Evolutionary conservation across 2,329 filamentous ascomycete genomes (phyloP), one percentile per base, ranked within the genome.

Genomic region (Exophiala xenobiotica): DNA sequence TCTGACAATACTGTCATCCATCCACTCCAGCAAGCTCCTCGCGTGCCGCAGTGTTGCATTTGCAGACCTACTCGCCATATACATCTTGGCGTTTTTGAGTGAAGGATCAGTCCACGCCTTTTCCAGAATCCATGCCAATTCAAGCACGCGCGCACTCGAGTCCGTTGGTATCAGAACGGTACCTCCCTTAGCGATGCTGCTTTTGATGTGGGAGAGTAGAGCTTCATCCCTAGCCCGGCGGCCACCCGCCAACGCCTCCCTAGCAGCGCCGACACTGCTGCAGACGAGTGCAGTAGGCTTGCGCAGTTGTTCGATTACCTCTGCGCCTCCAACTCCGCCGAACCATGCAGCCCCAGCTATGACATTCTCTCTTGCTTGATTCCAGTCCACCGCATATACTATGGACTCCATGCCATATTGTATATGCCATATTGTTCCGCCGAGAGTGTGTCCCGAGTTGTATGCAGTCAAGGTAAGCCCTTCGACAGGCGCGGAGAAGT

Each of bases 361-460:
- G 12, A 97, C 90, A 70, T 96, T 95, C 68, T 99, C 93, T 61
- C 90, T 83, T n/a, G 88, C 90, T 70, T 96, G 91, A 63, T 96
- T 96, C 93, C 93, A 99, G 65, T 97, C 92, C 14, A 96, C 89
- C 0, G 93, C 92, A 64, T 99, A 97, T 1, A 99, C 91, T 35
- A 99, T 92, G 1, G 91, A 96, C 68, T 99, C 93, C 66, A 96
- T 80, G 0, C 91, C 90, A 73, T 97, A 90, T 64, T 97, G 92
- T 59, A 99, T 91, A 65, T 97, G 92, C 93, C 93, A 99, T 74
- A 99, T 96, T 19, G 93, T 97, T 49, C 93, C 93, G 68, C 93
- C 93, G 0, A 97, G 80, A 0, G 92, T 96, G 67, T 96, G 92
- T 58, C 93, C 93, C 6, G 93, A 90, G 70, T 95, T 95, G 73